Evolutionary conservation across 2,329 filamentous ascomycete genomes (phyloP).

Genomic region (Tolypocladium endophyticum): DNA sequence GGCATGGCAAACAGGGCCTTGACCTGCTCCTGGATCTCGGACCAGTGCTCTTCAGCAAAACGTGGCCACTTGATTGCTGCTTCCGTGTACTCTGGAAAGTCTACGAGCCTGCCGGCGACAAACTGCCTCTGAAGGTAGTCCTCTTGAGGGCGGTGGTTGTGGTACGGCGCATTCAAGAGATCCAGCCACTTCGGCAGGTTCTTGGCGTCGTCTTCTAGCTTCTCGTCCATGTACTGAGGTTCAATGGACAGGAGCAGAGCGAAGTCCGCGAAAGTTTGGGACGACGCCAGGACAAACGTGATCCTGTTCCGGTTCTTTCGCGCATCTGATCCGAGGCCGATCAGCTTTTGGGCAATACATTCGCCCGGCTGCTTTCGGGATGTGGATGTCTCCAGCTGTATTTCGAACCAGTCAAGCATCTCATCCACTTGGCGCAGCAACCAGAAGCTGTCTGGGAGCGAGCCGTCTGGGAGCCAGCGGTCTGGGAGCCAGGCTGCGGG

Average conservation of each 20-base stretch:
- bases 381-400: neutral
- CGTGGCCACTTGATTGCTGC: conserved; percentile 17
- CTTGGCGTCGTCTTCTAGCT: neutral
- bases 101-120: neutral
- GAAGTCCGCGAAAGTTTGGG: neutral
- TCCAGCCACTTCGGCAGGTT: neutral
- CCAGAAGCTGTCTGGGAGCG: neutral
- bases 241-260: neutral
- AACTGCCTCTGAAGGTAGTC: neutral
- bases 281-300: neutral
- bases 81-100: conserved; percentile 7
- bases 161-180: conserved; percentile 1
- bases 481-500: neutral
- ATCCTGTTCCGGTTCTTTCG: neutral
- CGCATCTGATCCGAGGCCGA: neutral
- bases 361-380: neutral
- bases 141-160: neutral
- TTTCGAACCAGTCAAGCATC: neutral
- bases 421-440: neutral
- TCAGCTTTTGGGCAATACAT: too few species aligned
- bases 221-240: neutral
- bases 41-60: conserved; percentile 17
- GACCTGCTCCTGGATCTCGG: conserved; percentile 13
- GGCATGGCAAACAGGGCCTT: conserved; percentile 15
- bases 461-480: neutral